phyloP scores from a whole-genome alignment of 805 yeast genomes.

The Blastobotrys parvus region DNA sequence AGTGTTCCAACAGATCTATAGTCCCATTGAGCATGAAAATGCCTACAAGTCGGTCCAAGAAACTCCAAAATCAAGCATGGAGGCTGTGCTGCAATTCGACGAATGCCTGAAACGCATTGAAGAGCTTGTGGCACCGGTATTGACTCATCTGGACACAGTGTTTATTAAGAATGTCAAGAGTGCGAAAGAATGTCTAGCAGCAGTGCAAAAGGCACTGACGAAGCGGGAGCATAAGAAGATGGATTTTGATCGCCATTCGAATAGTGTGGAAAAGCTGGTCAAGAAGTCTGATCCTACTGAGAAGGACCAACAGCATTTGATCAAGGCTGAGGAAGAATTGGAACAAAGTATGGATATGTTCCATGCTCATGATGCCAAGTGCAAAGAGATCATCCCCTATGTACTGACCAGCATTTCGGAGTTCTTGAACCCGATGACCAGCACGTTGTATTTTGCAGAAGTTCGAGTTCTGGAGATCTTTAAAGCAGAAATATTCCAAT shows the following conservation, averaged over 20 bases:
- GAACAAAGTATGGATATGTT: conserved; percentile 26
- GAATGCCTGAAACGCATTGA: conserved; percentile 18
- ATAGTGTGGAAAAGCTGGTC: conserved; percentile 24
- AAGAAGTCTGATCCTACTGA: conserved; percentile 21
- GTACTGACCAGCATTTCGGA: conserved; percentile 24
- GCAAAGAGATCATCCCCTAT: conserved; percentile 23
- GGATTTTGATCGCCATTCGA: conserved; percentile 29
- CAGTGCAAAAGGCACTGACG: conserved; percentile 25
- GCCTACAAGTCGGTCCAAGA: conserved; percentile 22
- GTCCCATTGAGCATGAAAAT: conserved; percentile 23
- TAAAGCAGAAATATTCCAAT: conserved; percentile 15
- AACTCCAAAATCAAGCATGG: conserved; percentile 22
- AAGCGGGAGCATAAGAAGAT: conserved; percentile 32
- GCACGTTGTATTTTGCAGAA: conserved; percentile 24
- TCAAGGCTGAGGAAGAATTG: conserved; percentile 23
- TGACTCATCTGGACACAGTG: conserved; percentile 18
- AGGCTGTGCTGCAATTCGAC: conserved; percentile 21
- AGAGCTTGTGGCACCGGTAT: conserved; percentile 18
- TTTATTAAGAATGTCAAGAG: conserved; percentile 17
- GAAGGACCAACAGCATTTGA: conserved; percentile 22
- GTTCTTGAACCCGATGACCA: conserved; percentile 24
- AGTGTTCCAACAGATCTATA: conserved; percentile 17
- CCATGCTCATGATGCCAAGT: conserved; percentile 23
- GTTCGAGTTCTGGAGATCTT: conserved; percentile 19
- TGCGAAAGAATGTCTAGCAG: conserved; percentile 21